Conservation (phyloP, 495 filamentous ascomycete species). For the Penicillium lividum region DNA sequence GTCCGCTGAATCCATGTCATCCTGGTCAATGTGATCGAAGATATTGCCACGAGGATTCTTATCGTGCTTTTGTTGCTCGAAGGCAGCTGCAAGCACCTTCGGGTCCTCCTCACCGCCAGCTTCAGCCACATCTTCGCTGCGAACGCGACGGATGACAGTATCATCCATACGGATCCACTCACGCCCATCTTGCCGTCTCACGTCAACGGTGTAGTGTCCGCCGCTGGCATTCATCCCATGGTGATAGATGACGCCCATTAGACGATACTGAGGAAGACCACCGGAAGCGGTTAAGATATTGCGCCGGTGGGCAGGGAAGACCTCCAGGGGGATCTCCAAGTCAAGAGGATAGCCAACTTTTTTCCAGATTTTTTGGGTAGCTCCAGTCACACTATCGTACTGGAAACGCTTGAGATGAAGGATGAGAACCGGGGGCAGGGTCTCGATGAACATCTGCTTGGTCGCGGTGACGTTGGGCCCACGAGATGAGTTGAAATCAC, state of each 20-base stretch:
- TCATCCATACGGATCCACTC: slow-evolving; percentile 98
- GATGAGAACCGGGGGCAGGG: slow-evolving; percentile 86
- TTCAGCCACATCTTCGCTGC: slow-evolving; percentile 88
- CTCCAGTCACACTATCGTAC: slow-evolving; percentile 79
- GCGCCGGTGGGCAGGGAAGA: slow-evolving; percentile 77
- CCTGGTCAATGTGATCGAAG: slow-evolving; percentile 68
- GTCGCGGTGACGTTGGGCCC: slow-evolving; percentile 75
- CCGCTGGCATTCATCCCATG: slow-evolving; percentile 94
- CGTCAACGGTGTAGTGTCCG: slow-evolving; percentile 96
- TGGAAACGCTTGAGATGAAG: slow-evolving; percentile 97
- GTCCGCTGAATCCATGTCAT: slow-evolving; percentile 58
- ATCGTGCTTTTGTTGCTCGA: slow-evolving; percentile 65
- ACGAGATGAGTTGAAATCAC: slow-evolving; percentile 81
- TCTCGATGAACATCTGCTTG: slow-evolving; percentile 95
- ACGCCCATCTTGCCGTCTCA: slow-evolving; percentile 85
- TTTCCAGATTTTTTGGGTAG: slow-evolving; percentile 98
- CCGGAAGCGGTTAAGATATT: slow-evolving; percentile 61
- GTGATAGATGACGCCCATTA: slow-evolving; percentile 94
- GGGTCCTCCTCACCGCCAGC: slow-evolving; percentile 78
- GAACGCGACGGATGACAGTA: slow-evolving; percentile 81
- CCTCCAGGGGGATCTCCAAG: slow-evolving; percentile 89
- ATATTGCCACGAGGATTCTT: slow-evolving; percentile 60
- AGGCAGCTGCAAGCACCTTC: slow-evolving; percentile 62
- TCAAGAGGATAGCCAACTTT: slow-evolving; percentile 93
- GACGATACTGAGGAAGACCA: slow-evolving; percentile 73